Evolutionary conservation across 2,329 filamentous ascomycete genomes (phyloP), one percentile per base, ranked within the genome.

Genomic region (Talaromyces funiculosus): DNA sequence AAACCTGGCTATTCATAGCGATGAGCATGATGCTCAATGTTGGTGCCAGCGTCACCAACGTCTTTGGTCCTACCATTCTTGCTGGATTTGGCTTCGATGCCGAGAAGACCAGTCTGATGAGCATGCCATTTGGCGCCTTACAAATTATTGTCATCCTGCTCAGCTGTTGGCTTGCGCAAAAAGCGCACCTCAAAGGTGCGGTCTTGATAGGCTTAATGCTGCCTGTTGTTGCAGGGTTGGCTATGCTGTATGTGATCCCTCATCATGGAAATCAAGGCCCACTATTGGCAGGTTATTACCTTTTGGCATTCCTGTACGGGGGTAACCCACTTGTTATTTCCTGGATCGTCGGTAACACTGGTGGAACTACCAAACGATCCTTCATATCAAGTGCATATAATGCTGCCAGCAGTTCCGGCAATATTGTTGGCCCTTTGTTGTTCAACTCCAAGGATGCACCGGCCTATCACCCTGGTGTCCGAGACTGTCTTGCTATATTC

Each of bases 291-390:
- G 85, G 82, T 0, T 89, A 88, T 70, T 89, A 89, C 66, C 75
- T 89, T 2, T 78, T 88, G 0, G 82, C 85, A 0, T 89, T 88
- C 69, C 74, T 89, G 8, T 89, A 86, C 63, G 85, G 84, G 0
- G 84, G 82, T 1, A 88, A 87, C 65, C 86, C 86, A 0, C 75
- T 90, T 9, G 82, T 88, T 20, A 82, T 89, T 0, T 81, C 84
- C 0, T 90, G 87, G 86, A 85, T 89, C 60, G 80, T 89, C 4
- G 84, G 82, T 6, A 90, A 90, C 70, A 88, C 85, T 0, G 87
- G 80, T 0, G 87, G 87, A 7, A 83, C 81, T 10, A 88, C 86
- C 2, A 89, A 90, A 72, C 87, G 86, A 68, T 85, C 84, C 0
- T 78, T 83, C 54, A 80, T 85, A 42, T 85, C 88, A 80, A 83